Conservation (phyloP, 768 basidiomycete species). For the Saitozyma sp. region DNA sequence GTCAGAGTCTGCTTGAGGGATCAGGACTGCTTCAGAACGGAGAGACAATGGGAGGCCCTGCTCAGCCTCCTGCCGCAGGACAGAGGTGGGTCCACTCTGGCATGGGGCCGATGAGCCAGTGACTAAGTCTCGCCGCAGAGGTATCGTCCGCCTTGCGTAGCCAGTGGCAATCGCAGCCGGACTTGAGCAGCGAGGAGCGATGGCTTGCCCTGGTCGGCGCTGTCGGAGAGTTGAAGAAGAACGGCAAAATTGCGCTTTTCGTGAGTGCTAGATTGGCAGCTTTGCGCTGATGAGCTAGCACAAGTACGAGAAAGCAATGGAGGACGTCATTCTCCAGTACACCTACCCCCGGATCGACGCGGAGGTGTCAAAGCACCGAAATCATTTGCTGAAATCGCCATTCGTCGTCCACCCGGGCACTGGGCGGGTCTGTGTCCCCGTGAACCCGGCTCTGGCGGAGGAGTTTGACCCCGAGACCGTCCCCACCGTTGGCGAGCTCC, state of each 20-base stretch:
- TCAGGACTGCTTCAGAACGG: slow-evolving; percentile 75
- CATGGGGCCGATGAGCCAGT: too few relatives aligned
- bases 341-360: slow-evolving; percentile 95
- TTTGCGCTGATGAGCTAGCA: background rate
- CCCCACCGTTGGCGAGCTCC: slow-evolving; percentile 81
- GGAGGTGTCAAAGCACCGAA: slow-evolving; percentile 94
- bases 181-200: slow-evolving; percentile 65
- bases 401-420: slow-evolving; percentile 97
- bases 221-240: slow-evolving; percentile 11
- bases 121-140: too few relatives aligned
- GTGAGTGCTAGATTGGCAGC: slow-evolving; percentile 7
- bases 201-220: slow-evolving; percentile 64
- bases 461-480: slow-evolving; percentile 80
- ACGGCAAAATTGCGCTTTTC: slow-evolving; percentile 20
- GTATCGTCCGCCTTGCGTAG: slow-evolving; percentile 54
- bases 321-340: slow-evolving; percentile 88
- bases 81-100: slow-evolving; percentile 44
- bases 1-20: slow-evolving; percentile 68
- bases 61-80: slow-evolving; percentile 71
- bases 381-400: slow-evolving; percentile 95
- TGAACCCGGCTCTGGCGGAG: slow-evolving; percentile 73
- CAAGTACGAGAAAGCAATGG: slow-evolving; percentile 59
- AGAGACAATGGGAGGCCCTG: slow-evolving; percentile 72
- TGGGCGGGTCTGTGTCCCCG: slow-evolving; percentile 89
- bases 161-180: slow-evolving; percentile 63